Conservation (phyloP, 1,139 yeast species). For the Saccharomyces hybrid region DNA sequence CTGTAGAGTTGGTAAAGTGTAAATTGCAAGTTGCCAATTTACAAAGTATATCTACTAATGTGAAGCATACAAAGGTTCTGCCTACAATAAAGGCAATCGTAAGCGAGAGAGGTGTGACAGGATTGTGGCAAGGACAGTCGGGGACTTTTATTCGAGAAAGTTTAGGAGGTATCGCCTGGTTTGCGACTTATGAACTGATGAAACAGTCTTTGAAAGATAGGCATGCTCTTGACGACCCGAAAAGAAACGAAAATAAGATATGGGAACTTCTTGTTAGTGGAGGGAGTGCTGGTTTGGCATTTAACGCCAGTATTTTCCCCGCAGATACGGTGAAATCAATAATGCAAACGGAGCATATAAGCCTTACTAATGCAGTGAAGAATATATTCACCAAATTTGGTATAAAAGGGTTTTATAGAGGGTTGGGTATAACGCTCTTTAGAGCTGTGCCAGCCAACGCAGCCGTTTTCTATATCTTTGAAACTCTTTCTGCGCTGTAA, state of each 20-base stretch:
- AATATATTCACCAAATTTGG: slow-evolving; percentile 38
- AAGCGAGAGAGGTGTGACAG: slow-evolving; percentile 47
- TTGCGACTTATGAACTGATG: slow-evolving; percentile 72
- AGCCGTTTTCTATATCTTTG: slow-evolving; percentile 72
- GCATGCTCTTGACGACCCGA: slow-evolving; percentile 10
- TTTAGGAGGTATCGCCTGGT: slow-evolving; percentile 92
- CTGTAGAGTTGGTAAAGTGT: slow-evolving; percentile 84
- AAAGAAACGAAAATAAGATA: slow-evolving; percentile 35
- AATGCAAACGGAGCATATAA: slow-evolving; percentile 55
- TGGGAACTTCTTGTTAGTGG: slow-evolving; percentile 65
- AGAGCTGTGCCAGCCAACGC: slow-evolving; percentile 92
- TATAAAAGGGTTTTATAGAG: slow-evolving; percentile 65
- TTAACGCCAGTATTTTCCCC: slow-evolving; percentile 76
- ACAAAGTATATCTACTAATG: slow-evolving; percentile 8
- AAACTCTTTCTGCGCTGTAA: slow-evolving; percentile 37
- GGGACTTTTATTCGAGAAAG: slow-evolving; percentile 82
- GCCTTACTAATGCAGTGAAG: slow-evolving; percentile 32
- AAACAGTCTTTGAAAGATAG: slow-evolving; percentile 36
- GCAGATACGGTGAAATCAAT: slow-evolving; percentile 85
- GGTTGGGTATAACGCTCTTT: slow-evolving; percentile 72
- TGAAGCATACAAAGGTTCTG: slow-evolving; percentile 25
- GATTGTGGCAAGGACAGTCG: slow-evolving; percentile 79
- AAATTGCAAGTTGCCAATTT: slow-evolving; percentile 69
- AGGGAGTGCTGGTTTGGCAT: slow-evolving; percentile 77
- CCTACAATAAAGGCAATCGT: slow-evolving; percentile 42